Evolutionary conservation across 1,284 basidiomycete species (phyloP).

Genomic region (Cryptococcus jaspeensis): DNA sequence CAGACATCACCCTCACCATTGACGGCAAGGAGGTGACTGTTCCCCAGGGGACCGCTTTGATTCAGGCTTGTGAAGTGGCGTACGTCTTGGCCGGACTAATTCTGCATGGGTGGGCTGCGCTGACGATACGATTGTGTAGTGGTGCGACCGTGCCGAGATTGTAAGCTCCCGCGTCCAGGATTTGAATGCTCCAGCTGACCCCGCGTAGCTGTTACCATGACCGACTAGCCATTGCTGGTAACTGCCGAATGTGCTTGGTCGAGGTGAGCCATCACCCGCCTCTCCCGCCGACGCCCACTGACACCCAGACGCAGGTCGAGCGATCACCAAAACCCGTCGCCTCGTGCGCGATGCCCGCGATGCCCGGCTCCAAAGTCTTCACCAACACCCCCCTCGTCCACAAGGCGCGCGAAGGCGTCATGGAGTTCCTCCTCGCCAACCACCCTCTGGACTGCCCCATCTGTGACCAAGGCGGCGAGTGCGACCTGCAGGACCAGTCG

Average conservation of each 20-base stretch:
- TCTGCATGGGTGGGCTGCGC: not conserved
- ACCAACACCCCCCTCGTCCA: slow-evolving; percentile 94
- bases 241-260: slow-evolving; percentile 97
- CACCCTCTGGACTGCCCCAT: slow-evolving; percentile 98
- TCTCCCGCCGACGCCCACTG: not conserved
- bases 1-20: slow-evolving; percentile 83
- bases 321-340: slow-evolving; percentile 87
- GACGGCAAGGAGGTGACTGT: slow-evolving; percentile 93
- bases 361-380: slow-evolving; percentile 94
- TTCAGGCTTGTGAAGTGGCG: slow-evolving; percentile 77
- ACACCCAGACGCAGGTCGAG: slow-evolving; percentile 55
- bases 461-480: slow-evolving; percentile 97
- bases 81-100: slow-evolving; percentile 18
- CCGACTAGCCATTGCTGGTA: slow-evolving; percentile 83
- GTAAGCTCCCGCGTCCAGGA: slow-evolving; percentile 18
- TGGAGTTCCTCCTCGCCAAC: slow-evolving; percentile 98
- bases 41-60: slow-evolving; percentile 87
- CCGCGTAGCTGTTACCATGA: slow-evolving; percentile 55
- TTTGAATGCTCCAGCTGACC: not conserved
- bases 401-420: slow-evolving; percentile 89
- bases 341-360: slow-evolving; percentile 89
- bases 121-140: slow-evolving; percentile 5
- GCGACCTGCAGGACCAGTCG: slow-evolving; percentile 98
- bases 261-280: slow-evolving; percentile 61
- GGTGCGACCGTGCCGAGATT: slow-evolving; percentile 43